phyloP scores from a whole-genome alignment of 2,329 filamentous ascomycete genomes.

The Trichoderma sp. region DNA sequence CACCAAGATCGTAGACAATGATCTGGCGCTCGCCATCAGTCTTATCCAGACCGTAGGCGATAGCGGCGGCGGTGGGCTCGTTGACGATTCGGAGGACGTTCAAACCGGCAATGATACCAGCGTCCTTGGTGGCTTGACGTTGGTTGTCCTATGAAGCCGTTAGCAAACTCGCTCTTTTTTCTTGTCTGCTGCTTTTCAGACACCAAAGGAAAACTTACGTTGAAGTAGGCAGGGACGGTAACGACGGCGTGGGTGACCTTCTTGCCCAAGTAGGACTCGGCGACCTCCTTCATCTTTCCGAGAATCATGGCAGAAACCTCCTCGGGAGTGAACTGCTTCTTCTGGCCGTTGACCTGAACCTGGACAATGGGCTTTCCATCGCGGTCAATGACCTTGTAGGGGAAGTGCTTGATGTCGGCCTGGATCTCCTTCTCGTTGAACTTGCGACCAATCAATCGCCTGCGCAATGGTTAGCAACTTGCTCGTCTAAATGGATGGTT shows the following conservation, averaged over 20 bases:
- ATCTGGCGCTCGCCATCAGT: slow-evolving; percentile 80
- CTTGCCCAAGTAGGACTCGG: slow-evolving; percentile 76
- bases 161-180: slow-evolving; percentile 21
- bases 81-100: slow-evolving; percentile 96
- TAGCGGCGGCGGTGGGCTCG: slow-evolving; percentile 92
- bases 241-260: slow-evolving; percentile 86
- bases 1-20: slow-evolving; percentile 90
- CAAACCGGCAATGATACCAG: slow-evolving; percentile 85
- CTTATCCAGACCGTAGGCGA: slow-evolving; percentile 92
- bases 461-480: slow-evolving; percentile 34
- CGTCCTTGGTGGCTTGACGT: slow-evolving; percentile 95
- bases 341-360: slow-evolving; percentile 63
- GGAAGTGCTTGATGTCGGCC: slow-evolving; percentile 95
- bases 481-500: slow-evolving; percentile 12
- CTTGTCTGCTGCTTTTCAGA: too few species aligned
- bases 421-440: slow-evolving; percentile 83
- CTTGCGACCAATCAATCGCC: slow-evolving; percentile 83
- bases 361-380: slow-evolving; percentile 84
- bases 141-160: slow-evolving; percentile 66
- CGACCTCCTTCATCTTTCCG: slow-evolving; percentile 81
- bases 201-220: slow-evolving; percentile 43
- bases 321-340: slow-evolving; percentile 76
- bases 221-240: slow-evolving; percentile 96
- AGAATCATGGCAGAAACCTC: slow-evolving; percentile 79
- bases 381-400: slow-evolving; percentile 89